phyloP scores from a whole-genome alignment of 1,284 basidiomycete genomes.

The Ceratorhiza oryzae-sativae region DNA sequence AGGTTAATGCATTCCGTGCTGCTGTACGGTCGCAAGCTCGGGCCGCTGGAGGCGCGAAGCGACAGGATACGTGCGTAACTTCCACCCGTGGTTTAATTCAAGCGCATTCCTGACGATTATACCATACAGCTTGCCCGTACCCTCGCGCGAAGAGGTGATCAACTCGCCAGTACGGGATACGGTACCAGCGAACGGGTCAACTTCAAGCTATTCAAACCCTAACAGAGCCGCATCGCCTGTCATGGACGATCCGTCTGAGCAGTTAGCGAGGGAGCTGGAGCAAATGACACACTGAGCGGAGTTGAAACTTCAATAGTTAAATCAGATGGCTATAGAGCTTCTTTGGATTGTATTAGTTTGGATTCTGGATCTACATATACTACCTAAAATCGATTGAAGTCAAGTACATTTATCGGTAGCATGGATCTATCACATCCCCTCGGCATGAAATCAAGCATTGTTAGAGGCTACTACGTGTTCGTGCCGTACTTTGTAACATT shows the following conservation, averaged over 20 bases:
- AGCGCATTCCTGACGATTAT: neutral
- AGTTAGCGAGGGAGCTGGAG: conserved; percentile 84
- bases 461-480: neutral
- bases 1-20: conserved; percentile 87
- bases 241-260: conserved; percentile 85
- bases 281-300: conserved; percentile 50
- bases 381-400: neutral
- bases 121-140: conserved; percentile 64
- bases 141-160: conserved; percentile 78
- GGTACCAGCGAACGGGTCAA: conserved; percentile 69
- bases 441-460: neutral
- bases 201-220: conserved; percentile 67
- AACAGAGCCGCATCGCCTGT: conserved; percentile 59
- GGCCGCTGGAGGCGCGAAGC: conserved; percentile 68
- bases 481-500: neutral
- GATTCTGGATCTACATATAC: conserved; percentile 1
- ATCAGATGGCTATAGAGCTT: neutral
- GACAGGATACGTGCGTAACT: conserved; percentile 69
- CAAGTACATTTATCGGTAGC: neutral
- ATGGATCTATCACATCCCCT: neutral
- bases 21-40: conserved; percentile 84
- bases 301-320: neutral
- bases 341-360: neutral
- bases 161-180: conserved; percentile 75
- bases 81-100: neutral